Percentiles rank a stretch among this genome's conserved stretches.
Evolutionary conservation across 495 filamentous ascomycete genomes (phyloP).

Genomic region (Amphirosellinia nigrospora): DNA sequence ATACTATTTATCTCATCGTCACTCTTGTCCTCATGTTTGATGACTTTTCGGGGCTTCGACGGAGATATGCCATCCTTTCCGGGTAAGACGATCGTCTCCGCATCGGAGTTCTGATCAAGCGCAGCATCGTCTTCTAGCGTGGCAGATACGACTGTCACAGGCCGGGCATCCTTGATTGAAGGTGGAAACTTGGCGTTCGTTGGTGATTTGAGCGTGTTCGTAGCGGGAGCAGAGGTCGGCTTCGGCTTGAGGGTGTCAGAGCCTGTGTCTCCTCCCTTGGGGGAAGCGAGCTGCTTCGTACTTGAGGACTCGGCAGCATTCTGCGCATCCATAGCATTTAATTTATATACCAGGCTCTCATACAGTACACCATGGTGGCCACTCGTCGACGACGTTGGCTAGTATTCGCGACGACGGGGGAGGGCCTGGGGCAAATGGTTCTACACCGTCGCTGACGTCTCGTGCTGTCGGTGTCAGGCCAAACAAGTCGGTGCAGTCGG

Average conservation of each 20-base stretch:
- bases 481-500: slow-evolving; percentile 28
- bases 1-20: slow-evolving; percentile 53
- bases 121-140: slow-evolving; percentile 49
- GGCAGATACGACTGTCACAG: slow-evolving; percentile 26
- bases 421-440: slow-evolving; percentile 19
- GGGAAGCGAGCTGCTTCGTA: slow-evolving; percentile 59
- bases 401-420: not conserved
- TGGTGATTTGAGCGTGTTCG: slow-evolving; percentile 32
- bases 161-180: slow-evolving; percentile 26
- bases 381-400: slow-evolving; percentile 43
- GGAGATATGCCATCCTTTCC: slow-evolving; percentile 74
- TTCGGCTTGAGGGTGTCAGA: slow-evolving; percentile 45
- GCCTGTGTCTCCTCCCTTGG: slow-evolving; percentile 52
- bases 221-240: slow-evolving; percentile 26
- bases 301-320: slow-evolving; percentile 63
- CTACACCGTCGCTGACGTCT: slow-evolving; percentile 16
- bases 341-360: slow-evolving; percentile 50
- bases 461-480: slow-evolving; percentile 14
- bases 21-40: slow-evolving; percentile 72
- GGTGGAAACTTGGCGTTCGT: slow-evolving; percentile 26
- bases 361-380: slow-evolving; percentile 62
- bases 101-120: slow-evolving; percentile 72
- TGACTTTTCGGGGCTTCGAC: slow-evolving; percentile 70
- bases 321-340: slow-evolving; percentile 66
- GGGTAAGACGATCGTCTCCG: slow-evolving; percentile 79